phyloP scores from a whole-genome alignment of 163 green algal genomes.

The Scenedesmus sp. region DNA sequence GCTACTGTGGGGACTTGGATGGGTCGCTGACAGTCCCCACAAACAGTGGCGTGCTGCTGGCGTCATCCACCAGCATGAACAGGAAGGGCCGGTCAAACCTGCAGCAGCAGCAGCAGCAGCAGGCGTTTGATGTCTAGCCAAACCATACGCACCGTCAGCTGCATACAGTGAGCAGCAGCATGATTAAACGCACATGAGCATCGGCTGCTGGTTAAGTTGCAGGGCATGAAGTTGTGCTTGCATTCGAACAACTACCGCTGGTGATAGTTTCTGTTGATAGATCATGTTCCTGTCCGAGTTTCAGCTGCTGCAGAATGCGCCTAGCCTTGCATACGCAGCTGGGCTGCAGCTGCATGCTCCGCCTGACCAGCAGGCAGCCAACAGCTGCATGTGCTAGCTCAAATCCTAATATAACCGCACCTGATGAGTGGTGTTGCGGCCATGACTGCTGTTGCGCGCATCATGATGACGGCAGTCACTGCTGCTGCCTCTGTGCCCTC shows the following conservation, averaged over 20 bases:
- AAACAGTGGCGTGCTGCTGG: conserved; percentile 47
- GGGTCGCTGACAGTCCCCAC: conserved; percentile 31
- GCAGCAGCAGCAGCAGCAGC: conserved; percentile 6
- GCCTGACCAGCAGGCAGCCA: background rate
- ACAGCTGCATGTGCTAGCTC: background rate
- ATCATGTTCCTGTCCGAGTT: no score
- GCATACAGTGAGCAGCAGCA: background rate
- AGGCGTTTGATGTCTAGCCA: background rate
- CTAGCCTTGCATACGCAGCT: no score
- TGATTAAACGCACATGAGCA: no score
- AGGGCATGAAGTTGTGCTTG: no score
- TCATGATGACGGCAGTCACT: conserved; percentile 51
- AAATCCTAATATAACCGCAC: background rate
- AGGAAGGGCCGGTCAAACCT: conserved; percentile 52
- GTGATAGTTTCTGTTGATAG: no score
- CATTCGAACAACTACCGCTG: no score
- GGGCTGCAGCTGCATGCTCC: no score
- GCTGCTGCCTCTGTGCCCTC: conserved; percentile 63
- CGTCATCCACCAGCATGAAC: conserved; percentile 53
- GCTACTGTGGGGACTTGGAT: background rate
- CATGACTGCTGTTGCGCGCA: conserved; percentile 17
- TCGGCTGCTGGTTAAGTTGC: no score
- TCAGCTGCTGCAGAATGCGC: no score
- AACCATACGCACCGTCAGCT: background rate
- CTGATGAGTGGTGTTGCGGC: background rate